Evolutionary conservation across 495 filamentous ascomycete genomes (phyloP).

Genomic region (Evernia prunastri): DNA sequence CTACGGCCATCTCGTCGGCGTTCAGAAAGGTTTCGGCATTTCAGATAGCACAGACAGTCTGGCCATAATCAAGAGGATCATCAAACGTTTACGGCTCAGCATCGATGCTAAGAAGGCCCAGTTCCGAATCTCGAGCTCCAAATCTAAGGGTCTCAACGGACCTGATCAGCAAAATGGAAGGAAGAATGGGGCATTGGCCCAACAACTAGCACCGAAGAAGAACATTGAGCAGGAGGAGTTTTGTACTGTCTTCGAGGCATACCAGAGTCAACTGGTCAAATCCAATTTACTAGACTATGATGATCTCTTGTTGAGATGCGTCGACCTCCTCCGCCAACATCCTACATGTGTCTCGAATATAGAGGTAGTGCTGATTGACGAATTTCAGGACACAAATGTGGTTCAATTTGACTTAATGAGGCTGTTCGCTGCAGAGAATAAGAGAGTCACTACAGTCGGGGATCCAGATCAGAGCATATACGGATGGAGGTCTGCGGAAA

Average conservation of each 20-base stretch:
- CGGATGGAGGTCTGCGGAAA: conserved; percentile 94
- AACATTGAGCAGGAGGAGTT: conserved; percentile 65
- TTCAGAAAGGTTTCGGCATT: conserved; percentile 83
- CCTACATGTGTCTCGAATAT: conserved; percentile 88
- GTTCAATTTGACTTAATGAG: conserved; percentile 95
- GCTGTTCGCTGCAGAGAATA: conserved; percentile 65
- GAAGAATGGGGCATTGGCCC: conserved; percentile 36
- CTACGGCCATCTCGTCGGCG: conserved; percentile 81
- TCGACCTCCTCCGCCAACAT: conserved; percentile 66
- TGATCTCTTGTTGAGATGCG: conserved; percentile 80
- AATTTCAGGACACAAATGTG: conserved; percentile 96
- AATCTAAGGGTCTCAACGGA: conserved; percentile 58
- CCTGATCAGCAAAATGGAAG: neutral
- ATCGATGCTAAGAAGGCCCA: conserved; percentile 65
- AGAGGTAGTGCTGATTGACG: conserved; percentile 88
- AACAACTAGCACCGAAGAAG: conserved; percentile 38
- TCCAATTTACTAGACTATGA: conserved; percentile 94
- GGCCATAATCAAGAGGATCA: conserved; percentile 71
- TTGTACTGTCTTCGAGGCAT: conserved; percentile 66
- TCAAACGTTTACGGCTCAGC: conserved; percentile 61
- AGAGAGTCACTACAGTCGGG: conserved; percentile 85
- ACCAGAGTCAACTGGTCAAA: conserved; percentile 62
- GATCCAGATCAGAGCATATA: conserved; percentile 99
- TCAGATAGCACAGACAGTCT: conserved; percentile 79
- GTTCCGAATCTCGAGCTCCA: conserved; percentile 76